These are phyloP conservation scores for Ogataea kodamae DNA, from an alignment of 805 yeast species.

Conservation along the genomic window DNA sequence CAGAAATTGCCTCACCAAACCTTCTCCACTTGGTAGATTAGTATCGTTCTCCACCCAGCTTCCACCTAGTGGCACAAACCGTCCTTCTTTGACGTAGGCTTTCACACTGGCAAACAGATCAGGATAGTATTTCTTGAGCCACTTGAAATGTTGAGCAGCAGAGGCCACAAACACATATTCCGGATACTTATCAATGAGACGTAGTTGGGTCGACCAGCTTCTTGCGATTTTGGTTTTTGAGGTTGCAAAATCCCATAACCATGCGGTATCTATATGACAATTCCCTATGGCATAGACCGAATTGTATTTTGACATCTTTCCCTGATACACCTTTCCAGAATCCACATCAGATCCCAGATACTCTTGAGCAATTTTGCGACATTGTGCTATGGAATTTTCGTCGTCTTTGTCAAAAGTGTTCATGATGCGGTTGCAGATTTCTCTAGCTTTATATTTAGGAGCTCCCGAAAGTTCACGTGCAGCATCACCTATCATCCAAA, in stretches of 20 bases:
- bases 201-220: constrained; percentile 92
- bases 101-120: constrained; percentile 63
- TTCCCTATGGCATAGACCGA: constrained; percentile 87
- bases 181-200: constrained; percentile 80
- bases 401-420: constrained; percentile 75
- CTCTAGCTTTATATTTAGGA: constrained; percentile 82
- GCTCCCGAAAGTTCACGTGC: constrained; percentile 82
- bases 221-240: constrained; percentile 89
- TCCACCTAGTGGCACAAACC: constrained; percentile 91
- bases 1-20: constrained; percentile 80
- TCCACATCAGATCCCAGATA: constrained; percentile 67
- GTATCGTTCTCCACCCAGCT: constrained; percentile 98
- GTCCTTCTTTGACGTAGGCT: constrained; percentile 63
- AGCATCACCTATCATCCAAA: constrained; percentile 86
- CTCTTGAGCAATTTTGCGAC: constrained; percentile 62
- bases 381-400: constrained; percentile 49
- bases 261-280: constrained; percentile 96
- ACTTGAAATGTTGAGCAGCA: constrained; percentile 92
- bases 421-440: constrained; percentile 78
- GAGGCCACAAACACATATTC: constrained; percentile 94
- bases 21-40: constrained; percentile 92
- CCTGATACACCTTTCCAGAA: constrained; percentile 58
- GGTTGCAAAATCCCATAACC: constrained; percentile 99
- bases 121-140: constrained; percentile 88
- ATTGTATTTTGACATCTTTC: constrained; percentile 36